Evolutionary conservation across 1,284 basidiomycete genomes (phyloP).

Genomic region (Naganishia cerealis): DNA sequence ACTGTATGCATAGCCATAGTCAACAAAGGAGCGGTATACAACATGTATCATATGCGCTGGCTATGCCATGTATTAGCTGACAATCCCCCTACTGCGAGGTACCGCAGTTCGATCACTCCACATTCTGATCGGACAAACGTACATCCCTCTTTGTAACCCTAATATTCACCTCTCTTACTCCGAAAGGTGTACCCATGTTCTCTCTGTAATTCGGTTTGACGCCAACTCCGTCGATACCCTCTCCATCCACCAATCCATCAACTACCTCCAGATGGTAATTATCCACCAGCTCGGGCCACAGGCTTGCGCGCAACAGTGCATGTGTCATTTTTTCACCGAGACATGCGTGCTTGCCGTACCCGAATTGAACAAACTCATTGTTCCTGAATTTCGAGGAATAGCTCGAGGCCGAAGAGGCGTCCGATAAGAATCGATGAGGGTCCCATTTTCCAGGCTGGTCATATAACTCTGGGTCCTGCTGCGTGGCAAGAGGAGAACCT

Average conservation of each 20-base stretch:
- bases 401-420: conserved; percentile 1
- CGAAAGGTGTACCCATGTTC: conserved; percentile 19
- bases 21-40: no score
- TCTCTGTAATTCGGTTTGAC: conserved; percentile 20
- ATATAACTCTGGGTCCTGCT: conserved; percentile 14
- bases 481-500: conserved; percentile 14
- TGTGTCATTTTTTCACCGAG: conserved; percentile 17
- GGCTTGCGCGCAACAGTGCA: conserved; percentile 18
- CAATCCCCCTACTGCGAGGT: background rate
- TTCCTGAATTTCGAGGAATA: conserved; percentile 14
- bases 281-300: conserved; percentile 15
- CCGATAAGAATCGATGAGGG: conserved; percentile 13
- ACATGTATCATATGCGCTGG: no score
- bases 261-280: conserved; percentile 13
- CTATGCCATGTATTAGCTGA: no score
- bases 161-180: conserved; percentile 9
- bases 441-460: conserved; percentile 10
- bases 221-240: conserved; percentile 19
- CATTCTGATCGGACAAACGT: background rate
- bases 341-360: conserved; percentile 18
- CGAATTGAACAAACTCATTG: conserved; percentile 23
- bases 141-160: conserved; percentile 14
- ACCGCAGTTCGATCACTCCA: background rate
- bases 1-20: no score
- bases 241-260: conserved; percentile 15